Evolutionary conservation across 805 yeast species (phyloP).

Genomic region (Kodamaea leandrae): DNA sequence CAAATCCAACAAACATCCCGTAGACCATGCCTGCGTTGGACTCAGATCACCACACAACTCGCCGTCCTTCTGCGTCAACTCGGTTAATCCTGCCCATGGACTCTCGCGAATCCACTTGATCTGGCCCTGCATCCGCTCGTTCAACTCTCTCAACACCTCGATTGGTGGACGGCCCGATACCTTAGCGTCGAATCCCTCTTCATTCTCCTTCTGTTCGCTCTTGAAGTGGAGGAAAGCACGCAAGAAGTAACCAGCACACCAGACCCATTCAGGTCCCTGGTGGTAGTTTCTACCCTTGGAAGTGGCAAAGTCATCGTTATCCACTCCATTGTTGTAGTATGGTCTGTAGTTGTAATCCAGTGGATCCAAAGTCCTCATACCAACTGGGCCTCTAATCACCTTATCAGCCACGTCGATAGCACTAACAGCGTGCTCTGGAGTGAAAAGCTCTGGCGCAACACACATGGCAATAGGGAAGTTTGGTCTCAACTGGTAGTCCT

Average conservation of each 20-base stretch:
- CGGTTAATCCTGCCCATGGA: constrained; percentile 92
- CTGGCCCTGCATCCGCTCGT: constrained; percentile 61
- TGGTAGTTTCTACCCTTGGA: constrained; percentile 95
- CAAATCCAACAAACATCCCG: constrained; percentile 79
- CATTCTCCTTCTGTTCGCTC: constrained; percentile 28
- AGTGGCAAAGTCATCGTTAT: constrained; percentile 83
- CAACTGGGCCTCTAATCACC: constrained; percentile 80
- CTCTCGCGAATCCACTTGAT: constrained; percentile 69
- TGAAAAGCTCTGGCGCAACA: constrained; percentile 93
- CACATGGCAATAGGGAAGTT: constrained; percentile 89
- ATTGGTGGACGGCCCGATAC: constrained; percentile 37
- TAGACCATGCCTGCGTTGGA: constrained; percentile 97
- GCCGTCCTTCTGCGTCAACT: constrained; percentile 87
- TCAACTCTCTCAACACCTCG: constrained; percentile 56
- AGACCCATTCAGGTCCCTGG: constrained; percentile 99
- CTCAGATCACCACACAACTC: constrained; percentile 79
- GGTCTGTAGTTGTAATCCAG: constrained; percentile 91
- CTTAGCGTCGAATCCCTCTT: no score
- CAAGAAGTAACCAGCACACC: constrained; percentile 85
- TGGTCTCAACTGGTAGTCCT: constrained; percentile 90
- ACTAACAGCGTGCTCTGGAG: constrained; percentile 53
- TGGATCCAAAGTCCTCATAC: constrained; percentile 91
- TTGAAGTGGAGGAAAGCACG: constrained; percentile 69
- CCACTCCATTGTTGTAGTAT: constrained; percentile 76
- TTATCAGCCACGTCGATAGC: constrained; percentile 73